Evolutionary conservation across 164 flowering plant species (phyloP), one percentile per base, ranked within the genome.

Genomic region (Platanus orientalis): DNA sequence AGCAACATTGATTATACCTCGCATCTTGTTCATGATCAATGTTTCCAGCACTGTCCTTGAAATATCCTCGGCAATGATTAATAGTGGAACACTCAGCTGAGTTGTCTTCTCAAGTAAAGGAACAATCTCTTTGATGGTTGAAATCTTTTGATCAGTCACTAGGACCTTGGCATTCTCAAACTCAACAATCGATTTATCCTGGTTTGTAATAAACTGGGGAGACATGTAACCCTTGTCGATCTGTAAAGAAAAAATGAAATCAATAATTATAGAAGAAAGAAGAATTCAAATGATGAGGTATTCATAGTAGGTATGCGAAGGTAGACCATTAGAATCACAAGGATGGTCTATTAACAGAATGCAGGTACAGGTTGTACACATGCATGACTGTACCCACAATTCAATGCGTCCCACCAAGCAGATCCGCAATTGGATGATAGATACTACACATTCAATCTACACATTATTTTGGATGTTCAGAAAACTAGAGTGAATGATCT

Each of bases 201-300:
- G 82, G 66, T 90, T 84, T 60, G 91, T 90, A 36, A 90, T 75
- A 66, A 92, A 90, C 0, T 79, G 81, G 7, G 90, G 83, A 23
- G 98, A 88, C 79, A 90, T 80, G 69, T 90, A 92, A 27, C 98
- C 98, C 81, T 83, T 88, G 77, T 90, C 90, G 63, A 92, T 64
- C 98, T 92, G 92, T 47, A 68, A 59, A 67, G 59, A 32, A 63
- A 67, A 26, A 29, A 63, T 54, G 56, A 29, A 54, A 42, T 63
- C 47, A 70, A 69, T 23, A 73, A 47, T 27, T 25, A 7, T 2
- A 29, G 26, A 23, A 17, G 6, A 19, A 44, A 36, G 1, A 36
- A 7, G 10, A 3, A 36, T 1, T 36, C n/a, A 28, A 26, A 16
- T 16, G 11, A 2, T 42, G 26, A 36, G 51, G 20, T 26, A 52